Evolutionary conservation across 345 rosid genomes (phyloP), one percentile per base, ranked within the genome.

Genomic region (Salix brachista): DNA sequence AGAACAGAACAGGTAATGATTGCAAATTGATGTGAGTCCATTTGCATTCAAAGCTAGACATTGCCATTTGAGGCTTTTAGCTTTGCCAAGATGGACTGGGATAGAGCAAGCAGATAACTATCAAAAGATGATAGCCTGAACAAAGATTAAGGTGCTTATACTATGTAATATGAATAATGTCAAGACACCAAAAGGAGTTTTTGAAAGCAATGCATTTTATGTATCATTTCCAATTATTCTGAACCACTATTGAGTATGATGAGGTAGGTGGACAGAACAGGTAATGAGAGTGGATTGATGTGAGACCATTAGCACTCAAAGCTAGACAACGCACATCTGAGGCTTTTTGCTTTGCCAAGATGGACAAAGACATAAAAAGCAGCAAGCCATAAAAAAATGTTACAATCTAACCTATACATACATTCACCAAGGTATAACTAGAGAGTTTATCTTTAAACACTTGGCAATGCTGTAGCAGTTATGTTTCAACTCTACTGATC

Each of bases 321-420:
- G 69, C 79, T 75, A 81, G 62, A 78, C 83, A 87, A 74, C 65
- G 77, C 80, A 82, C 61, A 66, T 30, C 25, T 60, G 73, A 65
- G 67, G 77, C 83, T 84, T 77, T 65, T 86, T 88, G 87, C 87
- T 85, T 89, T 67, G 90, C 90, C 89, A 89, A 88, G 91, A 90
- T 89, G 88, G 85, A 92, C 86, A 56, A 36, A 34, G 26, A 64
- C 8, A 16, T 19, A 23, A 41, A 12, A 1, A 50, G 28, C 8
- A 37, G 7, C 16, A 34, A 19, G 66, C 50, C 50, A 46, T 0
- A 2, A 41, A 41, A 8, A 19, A n/a, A 10, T n/a, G 16, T n/a
- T n/a, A 21, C 12, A 56, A 56, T 58, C 14, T n/a, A 1, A 26
- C 52, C 62, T n/a, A n/a, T 3, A 23, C 10, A 23, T 11, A n/a